Base-by-base conservation (phyloP, 2,329 filamentous ascomycete genomes). In the Claviceps fusiformis region DNA sequence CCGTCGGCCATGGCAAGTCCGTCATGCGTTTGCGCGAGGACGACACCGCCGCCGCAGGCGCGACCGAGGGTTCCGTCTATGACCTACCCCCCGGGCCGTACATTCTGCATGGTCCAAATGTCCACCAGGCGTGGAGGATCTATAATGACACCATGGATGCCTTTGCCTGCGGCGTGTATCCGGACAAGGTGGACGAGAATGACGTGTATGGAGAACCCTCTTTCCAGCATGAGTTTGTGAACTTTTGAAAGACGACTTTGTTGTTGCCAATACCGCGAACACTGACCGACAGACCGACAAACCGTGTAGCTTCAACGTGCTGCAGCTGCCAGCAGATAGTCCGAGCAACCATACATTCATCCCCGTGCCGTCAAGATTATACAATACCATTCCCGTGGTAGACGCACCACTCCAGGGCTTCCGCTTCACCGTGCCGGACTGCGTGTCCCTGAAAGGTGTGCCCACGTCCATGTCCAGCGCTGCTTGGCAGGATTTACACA, bases 381-480 rank as follows among this genome's bases (percentile, higher is more conserved):
- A 73, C 37, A 61, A 62, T 7, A 58, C 60, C 9, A 59, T 58
- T 0, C 65, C 66, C 3, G 64, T 62, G 8, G 50, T 58, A 7
- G 56, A 59, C 11, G 68, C 66, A 37, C 71, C 70, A 0, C 60
- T 74, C 8, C 70, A 64, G 15, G 72, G 72, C 17, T 55, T 65
- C 17, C 70, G 72, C 4, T 55, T 73, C 4, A 61, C 68, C 27
- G 57, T 74, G 11, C 63, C 65, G 19, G 71, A 74, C 41, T 58
- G 62, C 3, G 58, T 67, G 39, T 62, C 67, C 3, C 55, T 73
- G 0, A 58, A 63, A n/a, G 83, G 83, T 1, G 65, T 83, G 0
- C 72, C 73, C 13, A 83, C 79, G 0, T 73, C 73, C 1, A 71
- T 77, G 37, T 83, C 82, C 0, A 84, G 81, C 54, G 70, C 78